A percentile compares a stretch with the other conserved stretches of the same genome.
Conservation (phyloP, 192 early-diverging fungal species). For the Dispira parvispora region DNA sequence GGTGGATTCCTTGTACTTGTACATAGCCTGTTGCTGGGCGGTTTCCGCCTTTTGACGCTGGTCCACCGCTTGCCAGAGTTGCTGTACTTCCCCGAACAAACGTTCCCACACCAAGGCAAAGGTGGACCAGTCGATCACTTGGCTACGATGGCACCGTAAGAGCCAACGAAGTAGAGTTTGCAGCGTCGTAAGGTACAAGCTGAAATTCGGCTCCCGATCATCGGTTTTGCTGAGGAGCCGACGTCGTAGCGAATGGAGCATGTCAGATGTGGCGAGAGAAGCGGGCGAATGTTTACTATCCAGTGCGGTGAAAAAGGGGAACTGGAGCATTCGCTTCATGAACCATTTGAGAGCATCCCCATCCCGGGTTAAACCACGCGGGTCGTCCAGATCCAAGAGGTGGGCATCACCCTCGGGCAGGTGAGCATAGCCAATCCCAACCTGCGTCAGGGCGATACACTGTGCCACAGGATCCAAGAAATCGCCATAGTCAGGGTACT, state of each 20-base stretch:
- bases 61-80: constrained; percentile 44
- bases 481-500: constrained; percentile 61
- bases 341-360: not conserved
- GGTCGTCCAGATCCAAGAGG: not conserved
- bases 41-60: constrained; percentile 30
- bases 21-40: constrained; percentile 33
- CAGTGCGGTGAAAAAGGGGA: constrained; percentile 1
- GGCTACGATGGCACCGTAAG: too few relatives aligned
- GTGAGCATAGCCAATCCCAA: not conserved
- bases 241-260: not conserved
- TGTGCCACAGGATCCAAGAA: constrained; percentile 44
- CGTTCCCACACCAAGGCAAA: too few relatives aligned
- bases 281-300: not conserved
- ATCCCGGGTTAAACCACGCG: too few relatives aligned
- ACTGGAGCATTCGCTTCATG: not conserved
- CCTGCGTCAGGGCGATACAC: not conserved
- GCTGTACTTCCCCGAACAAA: constrained; percentile 36
- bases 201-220: not conserved
- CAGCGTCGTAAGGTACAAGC: not conserved
- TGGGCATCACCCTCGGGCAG: not conserved
- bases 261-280: not conserved
- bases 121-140: too few relatives aligned
- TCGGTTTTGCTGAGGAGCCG: not conserved
- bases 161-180: not conserved
- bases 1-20: constrained; percentile 14